phyloP scores from a whole-genome alignment of 1,284 basidiomycete species.

The Sanghuangporus sanghuang region DNA sequence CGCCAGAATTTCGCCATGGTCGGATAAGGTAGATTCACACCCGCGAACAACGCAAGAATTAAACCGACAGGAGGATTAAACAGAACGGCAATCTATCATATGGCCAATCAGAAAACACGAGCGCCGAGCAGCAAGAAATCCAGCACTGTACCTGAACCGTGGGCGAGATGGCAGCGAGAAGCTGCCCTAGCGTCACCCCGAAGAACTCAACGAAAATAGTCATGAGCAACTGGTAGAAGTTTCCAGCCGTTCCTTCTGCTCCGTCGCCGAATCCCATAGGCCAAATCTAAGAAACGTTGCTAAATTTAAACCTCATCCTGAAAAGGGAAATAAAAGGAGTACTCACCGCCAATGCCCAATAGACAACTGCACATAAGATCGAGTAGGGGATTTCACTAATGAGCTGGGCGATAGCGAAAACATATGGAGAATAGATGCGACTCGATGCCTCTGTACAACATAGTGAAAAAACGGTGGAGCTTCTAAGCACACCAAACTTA shows the following conservation, averaged over 20 bases:
- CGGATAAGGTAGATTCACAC: slow-evolving; percentile 76
- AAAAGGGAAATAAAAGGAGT: slow-evolving; percentile 1
- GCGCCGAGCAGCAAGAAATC: not conserved
- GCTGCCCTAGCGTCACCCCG: slow-evolving; percentile 72
- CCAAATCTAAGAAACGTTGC: slow-evolving; percentile 44
- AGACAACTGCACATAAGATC: slow-evolving; percentile 64
- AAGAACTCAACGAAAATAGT: slow-evolving; percentile 72
- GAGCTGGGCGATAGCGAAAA: slow-evolving; percentile 81
- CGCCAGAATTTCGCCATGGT: slow-evolving; percentile 69
- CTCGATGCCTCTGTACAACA: slow-evolving; percentile 53
- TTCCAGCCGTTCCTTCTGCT: slow-evolving; percentile 53
- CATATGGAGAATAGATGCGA: slow-evolving; percentile 73
- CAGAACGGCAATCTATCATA: slow-evolving; percentile 61
- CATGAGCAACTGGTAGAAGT: slow-evolving; percentile 73
- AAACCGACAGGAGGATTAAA: slow-evolving; percentile 78
- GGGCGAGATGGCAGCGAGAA: slow-evolving; percentile 74
- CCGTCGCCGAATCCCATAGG: slow-evolving; percentile 73
- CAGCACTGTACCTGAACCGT: slow-evolving; percentile 43
- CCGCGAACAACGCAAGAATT: slow-evolving; percentile 68
- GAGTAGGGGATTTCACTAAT: slow-evolving; percentile 82
- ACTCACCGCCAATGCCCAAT: slow-evolving; percentile 71
- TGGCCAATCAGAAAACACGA: not conserved
- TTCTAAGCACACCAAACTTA: slow-evolving; percentile 14
- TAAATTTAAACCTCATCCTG: not conserved
- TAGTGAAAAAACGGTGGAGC: slow-evolving; percentile 4